Evolutionary conservation across 441 rosid genomes (phyloP), one percentile per base, ranked within the genome.

Genomic region (Pelargonium fulgidum): DNA sequence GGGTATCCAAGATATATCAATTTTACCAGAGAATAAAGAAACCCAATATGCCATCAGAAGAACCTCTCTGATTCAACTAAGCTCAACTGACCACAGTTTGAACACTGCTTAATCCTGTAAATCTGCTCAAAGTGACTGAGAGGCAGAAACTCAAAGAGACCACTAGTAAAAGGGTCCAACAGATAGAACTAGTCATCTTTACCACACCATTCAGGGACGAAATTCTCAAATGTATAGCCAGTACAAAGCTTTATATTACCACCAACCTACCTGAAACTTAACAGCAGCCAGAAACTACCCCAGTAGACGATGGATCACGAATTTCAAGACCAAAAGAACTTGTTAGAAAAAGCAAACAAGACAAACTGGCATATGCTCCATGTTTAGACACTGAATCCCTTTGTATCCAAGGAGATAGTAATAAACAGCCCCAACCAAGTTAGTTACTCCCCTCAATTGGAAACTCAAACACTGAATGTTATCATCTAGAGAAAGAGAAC

Each of bases 361-460:
- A 54, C 61, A 54, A 6, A 54, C 61, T 14, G 61, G 61, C 22
- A 54, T 54, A 17, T 54, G 22, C 24, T 54, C 61, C 24, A 54
- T 16, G 61, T 16, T 54, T 20, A 17, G 61, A 54, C 61, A 33
- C 39, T 33, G 39, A 33, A 33, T 33, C 39, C 39, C 39, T 33
- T 33, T 4, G 7, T 6, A 54, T n/a, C 61, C 61, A 17, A 17
- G 22, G 61, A 20, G 61, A n/a, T 9, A 17, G 24, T 16, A 54
- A 54, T 54, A 54, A 54, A 54, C 61, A 16, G 61, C 24, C 61
- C 61, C 9, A 9, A 54, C 61, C 61, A 33, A 33, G 39, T 33
- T 54, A 54, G 61, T 54, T 54, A 54, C 61, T 54, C 61, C 61
- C 61, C 19, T 52, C 19, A 20, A 54, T 16, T 54, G 24, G 19